Evolutionary conservation across 2,329 filamentous ascomycete species (phyloP), one percentile per base, ranked within the genome.

Genomic region (Fusarium sp.): DNA sequence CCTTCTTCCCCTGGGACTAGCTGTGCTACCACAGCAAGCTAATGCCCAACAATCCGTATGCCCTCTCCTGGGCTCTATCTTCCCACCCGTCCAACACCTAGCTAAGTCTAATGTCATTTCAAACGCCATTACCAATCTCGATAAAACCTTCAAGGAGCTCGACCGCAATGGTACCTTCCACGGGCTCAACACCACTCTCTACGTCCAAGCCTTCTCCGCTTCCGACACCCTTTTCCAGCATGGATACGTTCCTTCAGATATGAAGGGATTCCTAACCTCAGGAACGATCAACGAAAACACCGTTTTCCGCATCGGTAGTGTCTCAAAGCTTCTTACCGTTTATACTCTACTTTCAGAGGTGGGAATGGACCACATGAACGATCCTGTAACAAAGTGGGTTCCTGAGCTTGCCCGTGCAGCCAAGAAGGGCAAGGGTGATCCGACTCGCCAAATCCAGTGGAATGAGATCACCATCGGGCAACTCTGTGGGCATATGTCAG

Each of bases 301-400:
- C 0, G 11, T 55, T 1, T 66, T 66, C 5, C 63, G 63, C 2
- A 27, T 66, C 1, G 63, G 63, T 5, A 66, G 63, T 21, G 32
- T 66, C 4, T 60, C 61, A 0, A 66, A 66, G 4, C 16, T 66
- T 4, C 20, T 66, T 2, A 49, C 48, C 0, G 63, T 66, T 4
- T 66, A 66, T 7, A 34, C 47, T 1, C 21, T 66, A 0, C 41
- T 66, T 5, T 42, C 37, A 0, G 48, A 64, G 14, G 56, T 59
- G 3, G 63, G 61, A 5, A 49, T 59, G 48, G 42, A 54, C 8
- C 21, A 8, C 12, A 60, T 66, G 25, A 30, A 32, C 9, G 63
- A 66, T 9, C 55, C 55, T 0, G 61, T 66, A 1, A 66, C 61
- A 0, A 66, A 55, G 50, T 66, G 61, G 63, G 30, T 66, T 1